phyloP scores from a whole-genome alignment of 1,284 basidiomycete genomes.

The Schizophyllum commune region DNA sequence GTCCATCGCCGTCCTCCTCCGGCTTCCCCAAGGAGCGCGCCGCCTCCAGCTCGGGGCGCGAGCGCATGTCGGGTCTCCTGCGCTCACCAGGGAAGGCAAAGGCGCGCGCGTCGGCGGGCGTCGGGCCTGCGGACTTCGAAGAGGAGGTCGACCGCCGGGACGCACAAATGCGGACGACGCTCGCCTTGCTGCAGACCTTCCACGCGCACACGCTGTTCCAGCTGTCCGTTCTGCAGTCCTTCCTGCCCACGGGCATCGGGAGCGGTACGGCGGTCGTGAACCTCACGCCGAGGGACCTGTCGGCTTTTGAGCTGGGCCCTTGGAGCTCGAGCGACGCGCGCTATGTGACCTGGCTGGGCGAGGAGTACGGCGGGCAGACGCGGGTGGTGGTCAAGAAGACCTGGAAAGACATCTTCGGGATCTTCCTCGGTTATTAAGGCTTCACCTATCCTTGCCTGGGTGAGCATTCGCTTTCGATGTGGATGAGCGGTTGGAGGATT shows the following conservation, averaged over 20 bases:
- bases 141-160: constrained; percentile 25
- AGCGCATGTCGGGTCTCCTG: constrained; percentile 24
- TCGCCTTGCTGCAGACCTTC: constrained; percentile 64
- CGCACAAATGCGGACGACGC: constrained; percentile 49
- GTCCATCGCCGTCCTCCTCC: background rate
- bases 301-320: constrained; percentile 63
- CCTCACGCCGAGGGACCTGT: constrained; percentile 51
- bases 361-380: constrained; percentile 48
- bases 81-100: constrained; percentile 17
- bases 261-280: constrained; percentile 17
- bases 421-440: constrained; percentile 30
- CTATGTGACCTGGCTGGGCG: constrained; percentile 68
- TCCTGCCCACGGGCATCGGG: constrained; percentile 29
- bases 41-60: no score
- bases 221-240: constrained; percentile 46
- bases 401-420: constrained; percentile 38
- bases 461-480: no score
- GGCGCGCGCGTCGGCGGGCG: constrained; percentile 19
- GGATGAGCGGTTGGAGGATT: no score
- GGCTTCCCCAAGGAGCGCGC: background rate
- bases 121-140: constrained; percentile 10
- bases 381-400: constrained; percentile 32
- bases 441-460: no score
- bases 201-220: constrained; percentile 63
- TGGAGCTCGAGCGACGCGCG: constrained; percentile 58